Evolutionary conservation across 2,329 filamentous ascomycete species (phyloP), one percentile per base, ranked within the genome.

Genomic region (Tolypocladium inflatum): DNA sequence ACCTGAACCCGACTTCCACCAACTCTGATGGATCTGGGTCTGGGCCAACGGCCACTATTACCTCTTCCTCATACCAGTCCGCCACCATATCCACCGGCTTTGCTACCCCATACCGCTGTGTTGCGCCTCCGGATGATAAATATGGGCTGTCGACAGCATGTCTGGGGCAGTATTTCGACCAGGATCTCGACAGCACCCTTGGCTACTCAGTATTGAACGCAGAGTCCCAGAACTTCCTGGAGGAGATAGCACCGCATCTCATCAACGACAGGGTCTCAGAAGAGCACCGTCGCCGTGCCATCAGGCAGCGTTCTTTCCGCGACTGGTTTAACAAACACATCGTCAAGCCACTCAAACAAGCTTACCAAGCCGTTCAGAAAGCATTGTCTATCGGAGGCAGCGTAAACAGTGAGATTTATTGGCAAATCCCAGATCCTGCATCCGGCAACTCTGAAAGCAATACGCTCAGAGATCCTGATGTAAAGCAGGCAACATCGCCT

Each of bases 131-230:
- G 8, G 66, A 68, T 50, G 59, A 57, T 23, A 61, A 63, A 56
- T 64, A 66, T 17, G 61, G 63, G 33, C 60, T 68, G 3, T 63
- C 65, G 0, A 66, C 63, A 2, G 68, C 70, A 19, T 66, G 66
- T 57, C 54, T 64, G 19, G 67, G 66, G 15, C 57, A 59, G 9
- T 59, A 62, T 35, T 70, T 70, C 51, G 69, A 70, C 57, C 50
- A 61, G n/a, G 61, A 64, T 23, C 66, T 71, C 8, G 69, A 71
- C 53, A 56, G 61, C 15, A 51, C 55, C 5, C 63, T 67, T 15
- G 68, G 68, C 11, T 66, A 55, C 42, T 42, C 17, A 7, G 23
- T 17, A 1, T 13, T 58, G 41, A 33, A 35, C 35, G n/a, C 33
- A 15, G n/a, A 41, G 3, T 35, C 19, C 35, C 15, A 17, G 21